These are phyloP conservation scores for Hondaea fermentalgiana DNA, from an alignment of 108 stramenopile genomes.

Conservation along the genomic window DNA sequence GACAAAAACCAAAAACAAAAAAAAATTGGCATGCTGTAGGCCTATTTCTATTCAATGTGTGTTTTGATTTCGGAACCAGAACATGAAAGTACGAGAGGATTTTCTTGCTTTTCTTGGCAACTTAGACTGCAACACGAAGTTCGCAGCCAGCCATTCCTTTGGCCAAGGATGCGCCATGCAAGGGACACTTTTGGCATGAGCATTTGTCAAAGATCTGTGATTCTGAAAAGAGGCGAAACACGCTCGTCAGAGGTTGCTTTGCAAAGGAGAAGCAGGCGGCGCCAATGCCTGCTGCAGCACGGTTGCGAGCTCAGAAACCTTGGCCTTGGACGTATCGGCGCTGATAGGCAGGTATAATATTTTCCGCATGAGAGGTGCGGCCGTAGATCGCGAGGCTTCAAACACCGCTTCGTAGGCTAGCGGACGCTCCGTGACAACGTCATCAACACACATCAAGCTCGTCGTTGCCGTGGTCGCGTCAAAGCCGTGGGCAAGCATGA, in stretches of 20 bases:
- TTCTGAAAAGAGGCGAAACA: no score
- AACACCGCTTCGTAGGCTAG: neutral
- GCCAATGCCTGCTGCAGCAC: neutral
- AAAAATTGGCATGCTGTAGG: neutral
- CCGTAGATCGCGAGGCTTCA: neutral
- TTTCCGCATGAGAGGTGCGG: neutral
- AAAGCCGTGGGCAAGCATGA: neutral
- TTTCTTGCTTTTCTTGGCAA: no score
- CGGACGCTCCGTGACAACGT: neutral
- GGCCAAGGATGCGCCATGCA: no score
- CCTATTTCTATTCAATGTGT: no score
- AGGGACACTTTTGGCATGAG: no score
- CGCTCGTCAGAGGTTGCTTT: no score
- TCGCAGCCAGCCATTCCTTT: no score
- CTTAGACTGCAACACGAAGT: no score
- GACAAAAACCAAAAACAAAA: neutral
- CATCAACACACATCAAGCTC: neutral
- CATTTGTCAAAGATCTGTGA: no score
- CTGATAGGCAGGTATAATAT: neutral
- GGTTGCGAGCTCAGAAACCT: neutral
- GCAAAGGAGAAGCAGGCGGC: neutral
- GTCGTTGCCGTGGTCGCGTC: neutral
- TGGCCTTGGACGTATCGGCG: neutral
- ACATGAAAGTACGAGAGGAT: no score
- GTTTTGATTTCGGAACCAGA: no score